These are phyloP conservation scores for Pseudonectria buxi DNA, from an alignment of 2,329 filamentous ascomycete species.

Conservation along the genomic window DNA sequence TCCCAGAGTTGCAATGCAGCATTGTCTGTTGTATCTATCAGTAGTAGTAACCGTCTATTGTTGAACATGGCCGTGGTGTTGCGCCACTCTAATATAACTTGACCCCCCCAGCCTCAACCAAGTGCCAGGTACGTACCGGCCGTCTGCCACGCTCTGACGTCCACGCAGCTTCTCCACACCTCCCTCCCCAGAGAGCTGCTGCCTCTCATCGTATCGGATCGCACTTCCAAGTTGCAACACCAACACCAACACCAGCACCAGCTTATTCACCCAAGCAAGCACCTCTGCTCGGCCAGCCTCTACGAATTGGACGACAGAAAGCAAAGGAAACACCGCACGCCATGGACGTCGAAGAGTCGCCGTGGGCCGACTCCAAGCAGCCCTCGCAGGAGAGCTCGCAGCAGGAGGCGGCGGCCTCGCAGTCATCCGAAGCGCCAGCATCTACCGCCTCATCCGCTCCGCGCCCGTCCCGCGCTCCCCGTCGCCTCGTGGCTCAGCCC, in stretches of 20 bases:
- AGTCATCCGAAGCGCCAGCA: constrained; percentile 20
- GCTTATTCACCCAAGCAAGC: neutral
- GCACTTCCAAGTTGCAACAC: neutral
- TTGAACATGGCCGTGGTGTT: too few relatives aligned
- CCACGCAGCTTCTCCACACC: too few relatives aligned
- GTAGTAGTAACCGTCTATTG: too few relatives aligned
- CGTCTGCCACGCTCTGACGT: too few relatives aligned
- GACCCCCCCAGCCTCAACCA: too few relatives aligned
- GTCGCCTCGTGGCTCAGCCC: constrained; percentile 65
- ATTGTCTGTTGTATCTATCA: too few relatives aligned
- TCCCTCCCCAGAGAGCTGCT: neutral
- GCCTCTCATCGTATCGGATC: neutral
- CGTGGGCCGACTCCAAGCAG: constrained; percentile 44
- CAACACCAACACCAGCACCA: too few relatives aligned
- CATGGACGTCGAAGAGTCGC: constrained; percentile 48
- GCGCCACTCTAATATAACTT: too few relatives aligned
- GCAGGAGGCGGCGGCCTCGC: constrained; percentile 23
- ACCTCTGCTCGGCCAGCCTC: too few relatives aligned
- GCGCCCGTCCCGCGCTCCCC: constrained; percentile 43
- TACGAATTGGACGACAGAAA: neutral
- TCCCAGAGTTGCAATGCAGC: too few relatives aligned
- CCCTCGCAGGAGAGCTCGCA: constrained; percentile 24
- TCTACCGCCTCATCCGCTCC: constrained; percentile 24
- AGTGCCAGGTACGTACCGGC: too few relatives aligned
- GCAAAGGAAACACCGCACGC: constrained; percentile 1